Percentiles rank a stretch among this genome's conserved stretches.
Conservation (phyloP, 2,329 filamentous ascomycete genomes). For the Fusarium succisae region DNA sequence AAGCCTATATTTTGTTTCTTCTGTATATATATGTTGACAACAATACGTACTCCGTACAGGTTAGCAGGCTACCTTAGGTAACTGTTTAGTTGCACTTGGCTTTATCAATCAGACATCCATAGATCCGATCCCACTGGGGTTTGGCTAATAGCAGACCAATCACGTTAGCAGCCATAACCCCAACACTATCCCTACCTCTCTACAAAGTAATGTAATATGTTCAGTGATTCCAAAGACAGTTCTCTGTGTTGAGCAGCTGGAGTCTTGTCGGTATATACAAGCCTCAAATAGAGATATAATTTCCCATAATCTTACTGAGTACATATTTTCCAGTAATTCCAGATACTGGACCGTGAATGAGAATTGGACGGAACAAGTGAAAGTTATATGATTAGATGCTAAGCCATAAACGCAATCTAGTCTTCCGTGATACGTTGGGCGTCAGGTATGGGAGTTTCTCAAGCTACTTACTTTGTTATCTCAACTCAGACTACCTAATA, state of each 20-base stretch:
- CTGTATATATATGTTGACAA: too few relatives aligned
- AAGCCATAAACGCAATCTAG: neutral
- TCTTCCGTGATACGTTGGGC: neutral
- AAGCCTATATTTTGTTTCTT: too few relatives aligned
- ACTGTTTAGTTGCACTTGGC: too few relatives aligned
- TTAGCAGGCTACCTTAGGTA: too few relatives aligned
- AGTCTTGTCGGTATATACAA: neutral
- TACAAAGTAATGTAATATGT: neutral
- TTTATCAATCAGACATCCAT: too few relatives aligned
- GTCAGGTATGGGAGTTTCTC: neutral
- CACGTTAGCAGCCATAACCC: too few relatives aligned
- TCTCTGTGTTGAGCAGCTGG: neutral
- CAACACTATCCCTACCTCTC: neutral
- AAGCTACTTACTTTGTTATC: neutral
- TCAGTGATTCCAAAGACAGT: neutral
- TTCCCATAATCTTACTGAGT: neutral
- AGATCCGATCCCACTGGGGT: too few relatives aligned
- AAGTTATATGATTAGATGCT: neutral
- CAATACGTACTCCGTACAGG: too few relatives aligned
- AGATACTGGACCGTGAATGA: too few relatives aligned
- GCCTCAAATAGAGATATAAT: neutral
- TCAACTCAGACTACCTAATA: neutral
- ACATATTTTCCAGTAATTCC: neutral
- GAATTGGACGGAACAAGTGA: neutral
- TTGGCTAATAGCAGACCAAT: too few relatives aligned